Evolutionary conservation across 805 yeast species (phyloP).

Genomic region (Wickerhamomyces chaumierensis): DNA sequence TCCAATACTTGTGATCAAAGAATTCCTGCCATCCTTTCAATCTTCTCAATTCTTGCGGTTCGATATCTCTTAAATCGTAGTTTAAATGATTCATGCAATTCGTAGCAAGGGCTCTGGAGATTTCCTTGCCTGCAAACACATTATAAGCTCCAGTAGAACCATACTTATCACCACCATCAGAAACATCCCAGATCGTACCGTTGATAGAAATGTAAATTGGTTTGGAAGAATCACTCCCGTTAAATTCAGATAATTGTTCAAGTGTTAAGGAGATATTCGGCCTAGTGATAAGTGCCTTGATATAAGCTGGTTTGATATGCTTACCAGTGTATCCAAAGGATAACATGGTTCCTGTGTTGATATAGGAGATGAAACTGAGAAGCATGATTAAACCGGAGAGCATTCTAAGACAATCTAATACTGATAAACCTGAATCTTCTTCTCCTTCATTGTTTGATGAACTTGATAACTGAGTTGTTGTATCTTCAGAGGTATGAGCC

Average conservation of each 20-base stretch:
- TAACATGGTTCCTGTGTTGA: not conserved
- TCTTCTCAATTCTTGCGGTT: constrained; percentile 19
- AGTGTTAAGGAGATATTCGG: constrained; percentile 18
- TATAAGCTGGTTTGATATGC: not conserved
- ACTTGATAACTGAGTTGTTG: too few species aligned
- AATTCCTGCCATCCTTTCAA: constrained; percentile 18
- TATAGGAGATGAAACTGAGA: not conserved
- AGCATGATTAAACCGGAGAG: not conserved
- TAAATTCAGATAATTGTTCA: constrained; percentile 26
- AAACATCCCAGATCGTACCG: constrained; percentile 46
- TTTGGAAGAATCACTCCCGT: constrained; percentile 29
- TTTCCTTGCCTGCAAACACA: constrained; percentile 40
- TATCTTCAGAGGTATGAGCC: too few species aligned
- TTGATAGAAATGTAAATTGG: constrained; percentile 43
- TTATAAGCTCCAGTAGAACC: constrained; percentile 37
- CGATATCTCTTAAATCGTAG: constrained; percentile 41
- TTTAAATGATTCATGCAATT: constrained; percentile 49
- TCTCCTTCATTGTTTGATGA: too few species aligned
- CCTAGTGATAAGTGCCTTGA: not conserved
- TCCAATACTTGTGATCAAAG: constrained; percentile 16
- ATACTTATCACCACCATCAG: constrained; percentile 29
- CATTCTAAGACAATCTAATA: not conserved
- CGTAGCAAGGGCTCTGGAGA: constrained; percentile 45
- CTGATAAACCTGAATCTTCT: not conserved
- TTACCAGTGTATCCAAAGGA: not conserved